phyloP scores from a whole-genome alignment of 2,329 filamentous ascomycete species.

The Monosporascus sp. region DNA sequence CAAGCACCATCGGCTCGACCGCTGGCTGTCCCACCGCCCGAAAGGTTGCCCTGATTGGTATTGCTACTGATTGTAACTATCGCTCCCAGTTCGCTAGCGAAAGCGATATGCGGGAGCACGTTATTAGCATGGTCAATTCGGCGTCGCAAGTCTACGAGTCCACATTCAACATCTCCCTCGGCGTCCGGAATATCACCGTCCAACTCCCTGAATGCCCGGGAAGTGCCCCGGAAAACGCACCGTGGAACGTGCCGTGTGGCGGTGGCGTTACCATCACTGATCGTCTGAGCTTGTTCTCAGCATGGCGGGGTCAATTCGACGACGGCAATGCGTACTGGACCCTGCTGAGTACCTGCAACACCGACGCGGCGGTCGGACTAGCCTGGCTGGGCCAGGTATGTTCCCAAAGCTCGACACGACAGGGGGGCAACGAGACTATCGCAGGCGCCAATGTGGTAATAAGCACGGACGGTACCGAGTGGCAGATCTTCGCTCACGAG shows the following conservation, averaged over 20 bases:
- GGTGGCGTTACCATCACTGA: slow-evolving; percentile 60
- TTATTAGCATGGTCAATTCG: slow-evolving; percentile 78
- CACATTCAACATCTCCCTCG: slow-evolving; percentile 92
- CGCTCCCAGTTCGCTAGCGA: slow-evolving; percentile 64
- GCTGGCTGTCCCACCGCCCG: slow-evolving; percentile 84
- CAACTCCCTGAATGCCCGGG: slow-evolving; percentile 70
- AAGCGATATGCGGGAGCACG: slow-evolving; percentile 61
- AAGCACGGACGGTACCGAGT: slow-evolving; percentile 68
- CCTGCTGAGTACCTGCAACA: slow-evolving; percentile 74
- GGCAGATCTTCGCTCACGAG: slow-evolving; percentile 95
- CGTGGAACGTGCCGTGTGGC: slow-evolving; percentile 80
- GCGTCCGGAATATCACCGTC: slow-evolving; percentile 79
- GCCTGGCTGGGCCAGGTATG: slow-evolving; percentile 93
- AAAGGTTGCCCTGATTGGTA: slow-evolving; percentile 84
- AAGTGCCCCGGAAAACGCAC: slow-evolving; percentile 58
- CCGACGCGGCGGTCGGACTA: slow-evolving; percentile 78
- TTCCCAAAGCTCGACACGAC: slow-evolving; percentile 48
- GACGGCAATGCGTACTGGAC: slow-evolving; percentile 95
- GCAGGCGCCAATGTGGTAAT: slow-evolving; percentile 87
- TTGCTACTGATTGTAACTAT: slow-evolving; percentile 92
- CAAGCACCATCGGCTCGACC: slow-evolving; percentile 72
- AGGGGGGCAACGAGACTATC: slow-evolving; percentile 63
- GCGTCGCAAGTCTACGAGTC: slow-evolving; percentile 85
- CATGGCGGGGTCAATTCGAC: slow-evolving; percentile 72
- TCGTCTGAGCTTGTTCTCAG: slow-evolving; percentile 81